These are phyloP conservation scores for Limnanthes douglasii DNA, from an alignment of 345 rosid genomes.

Conservation along the genomic window DNA sequence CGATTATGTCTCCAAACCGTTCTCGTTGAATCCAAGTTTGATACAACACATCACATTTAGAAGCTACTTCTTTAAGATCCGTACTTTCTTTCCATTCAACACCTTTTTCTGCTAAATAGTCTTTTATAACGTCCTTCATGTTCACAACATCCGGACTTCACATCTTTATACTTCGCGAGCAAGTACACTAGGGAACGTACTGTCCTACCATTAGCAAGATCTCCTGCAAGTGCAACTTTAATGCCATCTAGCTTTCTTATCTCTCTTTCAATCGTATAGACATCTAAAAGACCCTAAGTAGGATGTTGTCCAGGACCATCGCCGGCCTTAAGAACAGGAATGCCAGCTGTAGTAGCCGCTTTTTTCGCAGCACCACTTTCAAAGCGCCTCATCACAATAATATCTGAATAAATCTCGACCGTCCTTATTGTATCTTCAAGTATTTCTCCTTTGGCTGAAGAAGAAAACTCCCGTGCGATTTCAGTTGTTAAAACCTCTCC, in stretches of 20 bases:
- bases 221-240: constrained; percentile 84
- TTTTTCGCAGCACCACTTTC: constrained; percentile 93
- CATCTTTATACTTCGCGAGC: constrained; percentile 72
- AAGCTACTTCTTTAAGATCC: constrained; percentile 71
- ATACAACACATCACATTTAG: constrained; percentile 74
- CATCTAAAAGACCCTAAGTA: constrained; percentile 89
- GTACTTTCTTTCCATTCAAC: constrained; percentile 88
- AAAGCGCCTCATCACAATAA: constrained; percentile 90
- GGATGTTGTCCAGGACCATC: constrained; percentile 99
- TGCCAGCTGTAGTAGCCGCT: constrained; percentile 71
- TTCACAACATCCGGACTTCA: constrained; percentile 81
- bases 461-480: constrained; percentile 87
- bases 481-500: constrained; percentile 96
- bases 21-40: constrained; percentile 92
- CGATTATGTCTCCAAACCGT: constrained; percentile 72
- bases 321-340: constrained; percentile 93
- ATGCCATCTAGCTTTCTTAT: constrained; percentile 82
- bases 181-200: constrained; percentile 89
- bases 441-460: constrained; percentile 97
- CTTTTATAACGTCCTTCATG: constrained; percentile 98
- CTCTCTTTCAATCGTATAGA: constrained; percentile 81
- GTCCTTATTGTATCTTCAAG: constrained; percentile 95
- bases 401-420: constrained; percentile 81
- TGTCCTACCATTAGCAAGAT: constrained; percentile 94
- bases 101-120: constrained; percentile 47